Base-by-base conservation (phyloP, 2,329 filamentous ascomycete genomes). In the Paramyrothecium roridum region DNA sequence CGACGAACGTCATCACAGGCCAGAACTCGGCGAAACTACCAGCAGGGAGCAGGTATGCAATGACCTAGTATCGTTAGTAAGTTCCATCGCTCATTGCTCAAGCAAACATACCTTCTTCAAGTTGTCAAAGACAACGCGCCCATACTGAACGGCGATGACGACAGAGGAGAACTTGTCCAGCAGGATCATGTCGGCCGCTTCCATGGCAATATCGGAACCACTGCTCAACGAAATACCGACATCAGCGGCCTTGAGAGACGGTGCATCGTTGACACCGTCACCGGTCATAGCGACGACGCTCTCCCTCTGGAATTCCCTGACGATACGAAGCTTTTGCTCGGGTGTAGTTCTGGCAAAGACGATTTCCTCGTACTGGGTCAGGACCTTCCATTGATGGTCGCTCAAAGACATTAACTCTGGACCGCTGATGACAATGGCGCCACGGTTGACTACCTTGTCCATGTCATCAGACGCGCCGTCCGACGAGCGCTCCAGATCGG, bases 251-350 rank as follows among this genome's bases (percentile, higher is more conserved):
- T 88, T 85, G 3, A 96, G 81, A 2, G 91, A 91, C 0, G 91
- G 90, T 0, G 90, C 88, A 65, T 96, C 91, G 64, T 96, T 96
- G 61, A 93, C 90, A 19, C 91, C 91, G 62, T 96, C 91, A 40
- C 91, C 91, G 2, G 93, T 90, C 84, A 96, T 95, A 43, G 86
- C 91, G 1, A 96, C 84, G 2, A 89, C 87, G 70, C 61, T 88
- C 65, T 81, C 77, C 10, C 77, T 71, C 65, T 90, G 88, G 57
- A 91, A 86, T 67, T 90, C 88, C 30, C 83, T 82, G n/a, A 93
- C 88, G 57, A 92, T 92, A 34, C 87, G 84, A 8, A 92, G 80
- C 67, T 93, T 93, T 66, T 92, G 88, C 64, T 92, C 88, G 0
- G 88, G 89, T 0, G 89, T 91, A 0, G 88, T 92, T 13, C 88